These are phyloP conservation scores for Colletotrichum limetticola DNA, from an alignment of 2,329 filamentous ascomycete genomes.

Conservation along the genomic window DNA sequence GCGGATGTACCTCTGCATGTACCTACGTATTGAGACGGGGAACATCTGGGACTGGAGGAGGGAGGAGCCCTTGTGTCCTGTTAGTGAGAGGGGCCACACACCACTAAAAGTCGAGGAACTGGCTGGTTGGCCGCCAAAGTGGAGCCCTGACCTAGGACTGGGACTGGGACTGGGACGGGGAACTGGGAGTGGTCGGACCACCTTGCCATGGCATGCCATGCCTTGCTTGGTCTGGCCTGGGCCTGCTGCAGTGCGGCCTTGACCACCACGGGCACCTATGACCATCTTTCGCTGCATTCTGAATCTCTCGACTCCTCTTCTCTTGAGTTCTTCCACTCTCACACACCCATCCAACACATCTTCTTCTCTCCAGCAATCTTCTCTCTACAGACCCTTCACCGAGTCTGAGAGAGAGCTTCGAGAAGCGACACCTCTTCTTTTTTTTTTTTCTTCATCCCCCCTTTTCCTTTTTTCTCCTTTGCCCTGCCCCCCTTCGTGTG, in stretches of 20 bases:
- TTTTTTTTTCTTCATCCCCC: conserved; percentile 40
- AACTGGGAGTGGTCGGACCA: conserved; percentile 31
- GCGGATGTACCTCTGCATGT: conserved; percentile 8
- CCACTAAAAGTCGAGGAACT: not conserved
- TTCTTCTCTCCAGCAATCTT: conserved; percentile 15
- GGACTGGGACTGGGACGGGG: conserved; percentile 18
- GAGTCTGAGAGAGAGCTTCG: conserved; percentile 33
- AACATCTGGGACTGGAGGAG: conserved; percentile 22
- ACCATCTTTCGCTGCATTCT: conserved; percentile 28
- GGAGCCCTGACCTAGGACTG: conserved; percentile 7
- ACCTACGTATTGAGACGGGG: conserved; percentile 9
- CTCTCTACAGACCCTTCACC: conserved; percentile 32
- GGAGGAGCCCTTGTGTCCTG: not conserved
- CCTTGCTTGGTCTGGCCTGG: conserved; percentile 26
- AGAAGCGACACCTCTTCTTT: conserved; percentile 37
- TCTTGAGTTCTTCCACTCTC: conserved; percentile 33
- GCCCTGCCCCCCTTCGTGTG: conserved; percentile 37
- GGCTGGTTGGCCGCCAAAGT: conserved; percentile 12
- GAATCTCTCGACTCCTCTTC: conserved; percentile 33
- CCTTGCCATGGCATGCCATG: conserved; percentile 25
- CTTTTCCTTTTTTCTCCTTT: conserved; percentile 33
- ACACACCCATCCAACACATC: conserved; percentile 19
- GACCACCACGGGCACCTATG: conserved; percentile 22
- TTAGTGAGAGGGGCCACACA: conserved; percentile 13
- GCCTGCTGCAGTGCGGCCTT: conserved; percentile 29